Evolutionary conservation across 1,284 basidiomycete species (phyloP), one percentile per base, ranked within the genome.

Genomic region (Meira nashicola): DNA sequence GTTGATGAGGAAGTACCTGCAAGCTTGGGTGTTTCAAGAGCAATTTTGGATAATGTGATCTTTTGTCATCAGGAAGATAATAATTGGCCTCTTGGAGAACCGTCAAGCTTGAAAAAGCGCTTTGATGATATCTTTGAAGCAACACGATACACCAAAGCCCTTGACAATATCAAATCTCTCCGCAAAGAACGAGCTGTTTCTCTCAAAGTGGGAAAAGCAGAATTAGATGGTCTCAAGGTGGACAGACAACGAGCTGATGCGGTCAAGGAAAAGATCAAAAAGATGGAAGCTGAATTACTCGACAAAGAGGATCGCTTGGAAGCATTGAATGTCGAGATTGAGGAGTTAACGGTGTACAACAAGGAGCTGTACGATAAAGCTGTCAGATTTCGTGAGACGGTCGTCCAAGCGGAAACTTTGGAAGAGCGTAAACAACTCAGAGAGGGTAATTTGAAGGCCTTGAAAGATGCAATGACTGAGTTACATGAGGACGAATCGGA

Each of bases 51-150:
- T 74, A 97, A 96, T 76, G 94, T 98, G 73, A 97, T 99, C 62
- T 98, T 99, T 76, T 99, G 95, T 79, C 95, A 99, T 79, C 95
- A 99, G 80, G 95, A 99, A 75, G 95, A 99, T 60, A 93, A 91
- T 0, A 96, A 92, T 73, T 99, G 95, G 95, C 95, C 95, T 0
- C 83, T 99, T 12, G 84, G 92, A 0, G 95, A 98, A 73, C 89
- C 94, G 0, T 83, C 90, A 0, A 84, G 86, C 1, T 80, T 99
- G 43, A 98, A 99, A 83, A 97, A 96, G 83, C 95, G 95, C 78
- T 97, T 95, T 66, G 95, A 98, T 73, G 95, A 98, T 74, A 98
- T 99, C 66, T 98, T 99, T 70, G 95, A 99, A 78, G 95, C 95
- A 0, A 98, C 94, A 1, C 67, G 70, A 50, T 75, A 74, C 40